Conservation (phyloP, 495 filamentous ascomycete species). For the Penicillium roqueforti region DNA sequence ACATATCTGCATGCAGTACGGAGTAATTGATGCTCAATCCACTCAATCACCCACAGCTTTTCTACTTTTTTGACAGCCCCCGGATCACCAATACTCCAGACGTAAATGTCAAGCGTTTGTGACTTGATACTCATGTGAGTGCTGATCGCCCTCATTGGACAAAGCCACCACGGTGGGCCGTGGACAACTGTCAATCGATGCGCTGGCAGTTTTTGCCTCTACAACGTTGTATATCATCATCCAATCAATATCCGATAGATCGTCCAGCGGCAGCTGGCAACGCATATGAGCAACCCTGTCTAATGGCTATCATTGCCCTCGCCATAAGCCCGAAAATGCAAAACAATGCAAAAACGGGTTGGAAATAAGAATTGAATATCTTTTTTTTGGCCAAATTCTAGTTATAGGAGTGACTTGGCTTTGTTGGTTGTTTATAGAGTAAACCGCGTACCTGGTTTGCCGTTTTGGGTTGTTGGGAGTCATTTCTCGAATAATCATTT, state of each 20-base stretch:
- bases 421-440: no score
- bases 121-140: no score
- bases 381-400: no score
- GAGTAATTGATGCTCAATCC: neutral
- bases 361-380: no score
- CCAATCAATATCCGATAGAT: conserved; percentile 10
- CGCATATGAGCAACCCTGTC: conserved; percentile 1
- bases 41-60: neutral
- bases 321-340: no score
- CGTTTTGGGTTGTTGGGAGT: no score
- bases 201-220: conserved; percentile 9
- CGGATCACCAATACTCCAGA: neutral
- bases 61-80: neutral
- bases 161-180: neutral
- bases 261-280: neutral
- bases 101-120: neutral
- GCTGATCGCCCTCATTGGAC: neutral
- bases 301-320: neutral
- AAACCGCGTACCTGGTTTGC: no score
- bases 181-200: conserved; percentile 10
- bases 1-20: conserved; percentile 1
- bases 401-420: no score
- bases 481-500: no score
- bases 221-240: neutral
- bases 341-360: no score